phyloP scores from a whole-genome alignment of 805 yeast genomes.

The Grigorovia humatica region DNA sequence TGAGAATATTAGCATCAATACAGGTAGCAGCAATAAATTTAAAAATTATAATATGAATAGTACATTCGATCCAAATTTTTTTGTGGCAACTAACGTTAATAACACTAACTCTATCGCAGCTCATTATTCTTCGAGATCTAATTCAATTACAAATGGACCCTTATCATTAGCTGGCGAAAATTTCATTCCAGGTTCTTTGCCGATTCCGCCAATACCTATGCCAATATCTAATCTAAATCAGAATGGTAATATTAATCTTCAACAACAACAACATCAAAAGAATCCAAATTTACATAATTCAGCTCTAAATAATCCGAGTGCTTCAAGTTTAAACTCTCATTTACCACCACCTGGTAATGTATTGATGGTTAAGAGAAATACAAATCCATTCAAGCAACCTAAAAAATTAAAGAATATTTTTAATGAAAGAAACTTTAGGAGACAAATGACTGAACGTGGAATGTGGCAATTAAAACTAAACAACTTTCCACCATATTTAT shows the following conservation, averaged over 20 bases:
- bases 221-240: not conserved
- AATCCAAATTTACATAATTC: not conserved
- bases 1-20: not conserved
- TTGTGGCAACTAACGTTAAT: not conserved
- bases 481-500: conserved; percentile 27
- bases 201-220: conserved; percentile 1
- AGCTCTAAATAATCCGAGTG: not conserved
- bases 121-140: not conserved
- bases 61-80: not conserved
- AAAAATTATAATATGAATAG: not conserved
- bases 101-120: not conserved
- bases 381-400: conserved; percentile 13
- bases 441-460: conserved; percentile 27
- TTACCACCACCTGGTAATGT: not conserved
- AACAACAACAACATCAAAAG: not conserved
- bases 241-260: not conserved
- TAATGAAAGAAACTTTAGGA: conserved; percentile 26
- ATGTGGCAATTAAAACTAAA: conserved; percentile 25
- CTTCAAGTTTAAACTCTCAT: not conserved
- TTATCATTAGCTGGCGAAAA: not conserved
- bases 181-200: not conserved
- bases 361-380: conserved; percentile 1
- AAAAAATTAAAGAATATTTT: conserved; percentile 24
- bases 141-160: not conserved
- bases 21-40: not conserved